Percentiles rank a stretch among this genome's conserved stretches.
Evolutionary conservation across 176 grass and related monocot genomes (phyloP).

Genomic region (Oryza nivara): DNA sequence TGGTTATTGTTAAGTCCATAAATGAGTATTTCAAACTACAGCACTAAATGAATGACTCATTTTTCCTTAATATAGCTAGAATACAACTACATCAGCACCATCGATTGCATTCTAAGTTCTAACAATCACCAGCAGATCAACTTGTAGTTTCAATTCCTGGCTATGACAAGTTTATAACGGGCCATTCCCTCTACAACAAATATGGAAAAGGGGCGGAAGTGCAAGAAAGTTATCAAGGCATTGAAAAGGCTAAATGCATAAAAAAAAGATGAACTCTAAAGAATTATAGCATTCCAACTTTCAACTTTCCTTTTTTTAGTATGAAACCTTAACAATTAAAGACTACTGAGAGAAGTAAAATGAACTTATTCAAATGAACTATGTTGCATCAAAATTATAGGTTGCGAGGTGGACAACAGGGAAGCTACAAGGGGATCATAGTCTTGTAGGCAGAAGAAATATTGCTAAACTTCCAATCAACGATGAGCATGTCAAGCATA

Average conservation of each 20-base stretch:
- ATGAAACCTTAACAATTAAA: slow-evolving; percentile 6
- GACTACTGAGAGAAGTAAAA: not conserved
- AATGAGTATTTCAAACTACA: slow-evolving; percentile 19
- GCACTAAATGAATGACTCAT: not conserved
- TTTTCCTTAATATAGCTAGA: slow-evolving; percentile 11
- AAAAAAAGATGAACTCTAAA: slow-evolving; percentile 13
- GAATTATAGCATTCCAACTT: not conserved
- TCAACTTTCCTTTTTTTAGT: slow-evolving; percentile 2
- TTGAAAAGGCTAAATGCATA: not conserved
- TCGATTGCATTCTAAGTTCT: slow-evolving; percentile 21
- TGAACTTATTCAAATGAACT: not conserved
- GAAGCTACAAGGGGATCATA: not conserved
- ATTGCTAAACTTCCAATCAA: slow-evolving; percentile 12
- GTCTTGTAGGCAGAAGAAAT: slow-evolving; percentile 8
- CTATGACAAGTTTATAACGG: not conserved
- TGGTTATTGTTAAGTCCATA: slow-evolving; percentile 36
- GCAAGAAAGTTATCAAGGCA: slow-evolving; percentile 14
- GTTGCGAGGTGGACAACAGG: slow-evolving; percentile 6
- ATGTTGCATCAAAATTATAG: not conserved
- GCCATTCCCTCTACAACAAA: slow-evolving; percentile 9
- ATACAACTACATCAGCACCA: not conserved
- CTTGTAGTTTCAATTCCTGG: not conserved
- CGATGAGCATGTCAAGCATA: slow-evolving; percentile 18
- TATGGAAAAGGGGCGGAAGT: not conserved
- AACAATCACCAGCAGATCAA: not conserved